phyloP scores from a whole-genome alignment of 106 monocot genomes.

The Acorus gramineus region DNA sequence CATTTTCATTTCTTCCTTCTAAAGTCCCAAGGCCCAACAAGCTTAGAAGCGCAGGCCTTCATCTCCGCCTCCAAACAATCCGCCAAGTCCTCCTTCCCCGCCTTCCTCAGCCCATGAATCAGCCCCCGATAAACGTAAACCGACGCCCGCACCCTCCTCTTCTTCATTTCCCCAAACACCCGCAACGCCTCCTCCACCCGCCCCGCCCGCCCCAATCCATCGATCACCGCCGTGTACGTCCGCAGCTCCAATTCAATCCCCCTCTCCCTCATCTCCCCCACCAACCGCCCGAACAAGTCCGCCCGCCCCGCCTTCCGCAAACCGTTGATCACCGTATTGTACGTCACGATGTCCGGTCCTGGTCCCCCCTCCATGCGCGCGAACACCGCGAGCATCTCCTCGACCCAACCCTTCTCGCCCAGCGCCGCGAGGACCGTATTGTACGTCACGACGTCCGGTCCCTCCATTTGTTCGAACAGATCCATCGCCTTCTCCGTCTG shows the following conservation, averaged over 20 bases:
- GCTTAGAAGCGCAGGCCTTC: constrained; percentile 40
- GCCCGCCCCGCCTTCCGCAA: constrained; percentile 49
- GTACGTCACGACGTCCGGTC: constrained; percentile 47
- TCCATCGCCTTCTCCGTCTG: constrained; percentile 37
- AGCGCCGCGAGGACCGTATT: constrained; percentile 59
- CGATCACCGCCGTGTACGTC: constrained; percentile 65
- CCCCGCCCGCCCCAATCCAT: constrained; percentile 58
- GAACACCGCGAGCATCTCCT: constrained; percentile 55
- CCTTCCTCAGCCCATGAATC: constrained; percentile 48
- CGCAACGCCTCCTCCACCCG: constrained; percentile 43
- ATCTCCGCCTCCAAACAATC: constrained; percentile 44
- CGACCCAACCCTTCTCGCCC: constrained; percentile 48
- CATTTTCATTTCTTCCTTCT: constrained; percentile 8
- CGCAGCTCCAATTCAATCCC: constrained; percentile 50
- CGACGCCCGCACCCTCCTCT: constrained; percentile 25
- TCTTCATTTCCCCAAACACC: constrained; percentile 57
- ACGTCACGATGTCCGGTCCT: constrained; percentile 53
- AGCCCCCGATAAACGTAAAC: constrained; percentile 61
- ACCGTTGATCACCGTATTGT: constrained; percentile 63
- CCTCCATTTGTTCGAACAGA: constrained; percentile 57
- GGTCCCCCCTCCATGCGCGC: constrained; percentile 42
- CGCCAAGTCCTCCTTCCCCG: constrained; percentile 38
- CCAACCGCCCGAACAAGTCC: constrained; percentile 36
- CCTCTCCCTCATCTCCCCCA: constrained; percentile 50
- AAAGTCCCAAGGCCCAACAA: constrained; percentile 59